Conservation (phyloP, 805 yeast species). For the Vanderwaltozyma yarrowii region DNA sequence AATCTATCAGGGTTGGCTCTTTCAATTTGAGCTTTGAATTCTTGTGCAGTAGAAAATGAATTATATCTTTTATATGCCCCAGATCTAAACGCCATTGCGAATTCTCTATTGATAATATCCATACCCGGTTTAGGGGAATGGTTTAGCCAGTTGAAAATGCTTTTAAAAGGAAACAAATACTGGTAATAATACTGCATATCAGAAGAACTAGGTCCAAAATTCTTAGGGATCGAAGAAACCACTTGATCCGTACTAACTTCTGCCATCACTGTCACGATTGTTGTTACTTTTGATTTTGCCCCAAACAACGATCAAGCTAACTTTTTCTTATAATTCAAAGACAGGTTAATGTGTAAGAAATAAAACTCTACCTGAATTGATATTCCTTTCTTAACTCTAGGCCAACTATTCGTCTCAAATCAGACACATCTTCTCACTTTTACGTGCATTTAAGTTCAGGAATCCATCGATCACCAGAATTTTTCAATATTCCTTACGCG, state of each 20-base stretch:
- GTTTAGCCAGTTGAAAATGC: slow-evolving; percentile 79
- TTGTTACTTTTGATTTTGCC: not conserved
- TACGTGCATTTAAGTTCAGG: too few relatives aligned
- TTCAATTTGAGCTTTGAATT: slow-evolving; percentile 69
- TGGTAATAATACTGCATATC: slow-evolving; percentile 69
- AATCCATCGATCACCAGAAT: too few relatives aligned
- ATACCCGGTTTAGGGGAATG: slow-evolving; percentile 68
- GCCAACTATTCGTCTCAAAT: too few relatives aligned
- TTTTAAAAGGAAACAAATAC: slow-evolving; percentile 62
- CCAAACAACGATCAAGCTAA: too few relatives aligned
- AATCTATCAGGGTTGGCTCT: slow-evolving; percentile 77
- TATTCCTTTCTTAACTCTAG: too few relatives aligned
- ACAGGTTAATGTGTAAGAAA: too few relatives aligned
- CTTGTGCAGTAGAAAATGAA: slow-evolving; percentile 56
- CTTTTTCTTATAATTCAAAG: too few relatives aligned
- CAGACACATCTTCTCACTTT: too few relatives aligned
- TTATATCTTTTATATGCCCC: slow-evolving; percentile 89
- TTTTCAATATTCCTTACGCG: too few relatives aligned
- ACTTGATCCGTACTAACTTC: not conserved
- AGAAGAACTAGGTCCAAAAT: slow-evolving; percentile 28
- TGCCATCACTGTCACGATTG: not conserved
- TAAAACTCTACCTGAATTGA: too few relatives aligned
- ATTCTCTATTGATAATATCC: slow-evolving; percentile 82
- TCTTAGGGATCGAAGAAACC: not conserved
- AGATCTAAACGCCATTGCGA: slow-evolving; percentile 80